Conservation (phyloP, 164 flowering plant species). For the Kalanchoe fedtschenkoi region DNA sequence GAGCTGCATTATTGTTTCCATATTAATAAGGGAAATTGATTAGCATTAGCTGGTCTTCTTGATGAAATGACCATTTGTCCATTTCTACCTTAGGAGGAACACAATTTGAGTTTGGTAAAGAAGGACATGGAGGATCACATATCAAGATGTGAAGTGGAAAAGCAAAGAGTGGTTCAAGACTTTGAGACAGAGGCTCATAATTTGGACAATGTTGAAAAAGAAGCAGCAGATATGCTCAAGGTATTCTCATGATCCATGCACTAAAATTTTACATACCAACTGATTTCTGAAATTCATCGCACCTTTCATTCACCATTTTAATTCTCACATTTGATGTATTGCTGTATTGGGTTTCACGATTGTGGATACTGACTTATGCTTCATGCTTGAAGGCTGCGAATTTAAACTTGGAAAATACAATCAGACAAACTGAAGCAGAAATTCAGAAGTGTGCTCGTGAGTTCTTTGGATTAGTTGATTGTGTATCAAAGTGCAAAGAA, state of each 20-base stretch:
- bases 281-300: too few relatives aligned
- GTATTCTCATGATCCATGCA: conserved; percentile 16
- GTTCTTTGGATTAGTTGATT: conserved; percentile 49
- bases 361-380: not conserved
- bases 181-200: conserved; percentile 33
- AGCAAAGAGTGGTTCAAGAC: conserved; percentile 31
- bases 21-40: not conserved
- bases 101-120: conserved; percentile 32
- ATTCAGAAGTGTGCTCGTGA: conserved; percentile 45
- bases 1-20: not conserved
- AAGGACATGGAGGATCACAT: conserved; percentile 47
- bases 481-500: conserved; percentile 63
- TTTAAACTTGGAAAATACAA: conserved; percentile 38
- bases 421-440: conserved; percentile 44
- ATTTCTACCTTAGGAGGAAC: conserved; percentile 39
- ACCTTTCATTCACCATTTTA: not conserved
- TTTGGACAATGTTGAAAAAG: conserved; percentile 37
- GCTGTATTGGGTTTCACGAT: not conserved
- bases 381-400: conserved; percentile 32
- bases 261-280: not conserved
- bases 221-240: conserved; percentile 52
- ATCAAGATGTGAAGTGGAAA: conserved; percentile 41
- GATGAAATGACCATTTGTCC: not conserved
- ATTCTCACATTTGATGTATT: not conserved
- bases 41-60: not conserved